Evolutionary conservation across 495 filamentous ascomycete genomes (phyloP).

Genomic region (Aspergillus incahuasiensis): DNA sequence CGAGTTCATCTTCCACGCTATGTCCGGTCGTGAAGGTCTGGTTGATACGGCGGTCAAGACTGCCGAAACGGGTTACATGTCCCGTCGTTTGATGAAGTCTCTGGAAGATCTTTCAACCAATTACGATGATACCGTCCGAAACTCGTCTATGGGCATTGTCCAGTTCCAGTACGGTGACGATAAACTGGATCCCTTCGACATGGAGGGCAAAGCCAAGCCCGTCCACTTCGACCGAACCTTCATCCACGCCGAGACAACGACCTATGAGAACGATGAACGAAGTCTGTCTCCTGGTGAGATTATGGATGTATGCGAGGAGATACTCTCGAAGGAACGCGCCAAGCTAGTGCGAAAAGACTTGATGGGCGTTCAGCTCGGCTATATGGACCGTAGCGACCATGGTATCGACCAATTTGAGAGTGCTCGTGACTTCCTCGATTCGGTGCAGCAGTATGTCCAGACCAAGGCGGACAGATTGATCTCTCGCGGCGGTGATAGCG

Average conservation of each 20-base stretch:
- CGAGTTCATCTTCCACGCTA: slow-evolving; percentile 97
- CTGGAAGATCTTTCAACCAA: slow-evolving; percentile 87
- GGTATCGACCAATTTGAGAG: slow-evolving; percentile 82
- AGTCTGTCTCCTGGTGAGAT: slow-evolving; percentile 74
- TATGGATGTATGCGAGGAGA: slow-evolving; percentile 54
- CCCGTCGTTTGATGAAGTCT: slow-evolving; percentile 94
- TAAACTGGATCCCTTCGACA: slow-evolving; percentile 89
- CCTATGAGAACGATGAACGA: slow-evolving; percentile 68
- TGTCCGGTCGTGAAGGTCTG: slow-evolving; percentile 95
- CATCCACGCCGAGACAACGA: slow-evolving; percentile 73
- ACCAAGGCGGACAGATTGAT: slow-evolving; percentile 52
- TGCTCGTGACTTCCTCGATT: slow-evolving; percentile 73
- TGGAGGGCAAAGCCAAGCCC: slow-evolving; percentile 91
- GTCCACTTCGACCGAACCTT: slow-evolving; percentile 92
- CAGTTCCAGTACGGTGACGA: slow-evolving; percentile 98
- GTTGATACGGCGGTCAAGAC: slow-evolving; percentile 99
- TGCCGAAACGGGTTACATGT: slow-evolving; percentile 99
- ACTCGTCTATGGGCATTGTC: slow-evolving; percentile 75
- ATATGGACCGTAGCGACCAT: slow-evolving; percentile 59
- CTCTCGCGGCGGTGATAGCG: slow-evolving; percentile 35
- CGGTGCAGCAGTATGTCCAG: slow-evolving; percentile 64
- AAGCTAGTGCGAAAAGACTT: slow-evolving; percentile 58
- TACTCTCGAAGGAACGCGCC: slow-evolving; percentile 59
- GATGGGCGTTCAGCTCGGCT: slow-evolving; percentile 49
- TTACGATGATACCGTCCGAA: slow-evolving; percentile 93